Evolutionary conservation across 345 rosid genomes (phyloP).

Genomic region (Bruguiera parviflora): DNA sequence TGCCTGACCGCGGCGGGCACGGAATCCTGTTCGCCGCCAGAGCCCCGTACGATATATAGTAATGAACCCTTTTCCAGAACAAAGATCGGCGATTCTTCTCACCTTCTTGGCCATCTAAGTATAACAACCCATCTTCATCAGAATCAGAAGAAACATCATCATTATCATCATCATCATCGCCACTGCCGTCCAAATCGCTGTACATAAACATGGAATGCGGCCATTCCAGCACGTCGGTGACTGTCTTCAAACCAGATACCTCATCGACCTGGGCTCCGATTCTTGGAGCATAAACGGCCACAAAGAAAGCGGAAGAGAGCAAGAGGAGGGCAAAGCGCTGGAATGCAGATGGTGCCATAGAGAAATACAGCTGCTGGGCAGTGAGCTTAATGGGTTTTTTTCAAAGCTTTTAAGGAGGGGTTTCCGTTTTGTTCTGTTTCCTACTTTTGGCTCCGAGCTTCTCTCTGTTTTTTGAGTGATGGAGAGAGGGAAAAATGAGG

Average conservation of each 20-base stretch:
- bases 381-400: not conserved
- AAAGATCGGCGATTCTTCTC: slow-evolving; percentile 52
- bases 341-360: slow-evolving; percentile 25
- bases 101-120: slow-evolving; percentile 18
- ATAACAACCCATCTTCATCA: not conserved
- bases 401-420: not conserved
- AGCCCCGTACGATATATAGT: slow-evolving; percentile 90
- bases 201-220: slow-evolving; percentile 33
- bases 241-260: slow-evolving; percentile 29
- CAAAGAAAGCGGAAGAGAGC: not conserved
- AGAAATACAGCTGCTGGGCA: not conserved
- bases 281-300: not conserved
- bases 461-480: not conserved
- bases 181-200: not conserved
- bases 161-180: not conserved
- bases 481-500: not conserved
- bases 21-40: slow-evolving; percentile 77
- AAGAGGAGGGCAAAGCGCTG: slow-evolving; percentile 15
- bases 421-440: not conserved
- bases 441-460: too few relatives aligned
- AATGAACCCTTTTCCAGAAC: slow-evolving; percentile 57
- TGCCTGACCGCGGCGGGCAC: slow-evolving; percentile 90
- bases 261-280: slow-evolving; percentile 32
- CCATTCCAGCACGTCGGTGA: slow-evolving; percentile 51
- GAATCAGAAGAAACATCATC: not conserved